These are phyloP conservation scores for Selaginella tamariscina DNA, from an alignment of 75 land plant genomes.

Conservation along the genomic window DNA sequence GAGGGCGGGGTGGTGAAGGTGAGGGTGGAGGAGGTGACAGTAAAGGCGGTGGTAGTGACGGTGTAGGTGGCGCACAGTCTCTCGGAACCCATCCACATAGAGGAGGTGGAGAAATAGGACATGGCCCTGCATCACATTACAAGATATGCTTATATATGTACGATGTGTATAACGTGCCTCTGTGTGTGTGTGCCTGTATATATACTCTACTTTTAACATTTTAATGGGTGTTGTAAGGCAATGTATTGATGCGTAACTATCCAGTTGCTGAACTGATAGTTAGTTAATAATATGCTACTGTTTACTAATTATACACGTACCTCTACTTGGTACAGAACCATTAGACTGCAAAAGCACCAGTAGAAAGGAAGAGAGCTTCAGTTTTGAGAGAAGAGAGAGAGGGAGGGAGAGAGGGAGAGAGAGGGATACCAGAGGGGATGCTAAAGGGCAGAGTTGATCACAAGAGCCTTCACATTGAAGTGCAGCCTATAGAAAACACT, in stretches of 20 bases:
- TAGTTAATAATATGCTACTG: too few species aligned
- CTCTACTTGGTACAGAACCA: neutral
- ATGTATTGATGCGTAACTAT: too few species aligned
- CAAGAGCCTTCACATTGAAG: neutral
- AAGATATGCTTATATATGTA: too few species aligned
- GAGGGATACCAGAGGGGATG: neutral
- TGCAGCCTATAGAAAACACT: neutral
- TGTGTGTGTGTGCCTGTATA: too few species aligned
- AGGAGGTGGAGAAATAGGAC: neutral
- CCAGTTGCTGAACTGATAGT: too few species aligned
- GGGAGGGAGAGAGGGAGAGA: too few species aligned
- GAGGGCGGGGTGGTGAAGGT: neutral
- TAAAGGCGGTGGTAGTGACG: neutral
- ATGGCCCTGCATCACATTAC: neutral
- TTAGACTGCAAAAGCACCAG: neutral
- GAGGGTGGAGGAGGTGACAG: neutral
- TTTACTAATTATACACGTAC: neutral
- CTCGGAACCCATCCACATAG: neutral
- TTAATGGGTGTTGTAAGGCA: too few species aligned
- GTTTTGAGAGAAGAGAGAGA: neutral
- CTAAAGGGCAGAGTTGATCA: neutral
- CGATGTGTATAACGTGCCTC: too few species aligned
- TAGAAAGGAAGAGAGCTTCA: neutral
- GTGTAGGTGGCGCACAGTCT: neutral
- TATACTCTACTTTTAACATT: too few species aligned